phyloP scores from a whole-genome alignment of 192 early-diverging fungal genomes.

The Funneliformis geosporum region DNA sequence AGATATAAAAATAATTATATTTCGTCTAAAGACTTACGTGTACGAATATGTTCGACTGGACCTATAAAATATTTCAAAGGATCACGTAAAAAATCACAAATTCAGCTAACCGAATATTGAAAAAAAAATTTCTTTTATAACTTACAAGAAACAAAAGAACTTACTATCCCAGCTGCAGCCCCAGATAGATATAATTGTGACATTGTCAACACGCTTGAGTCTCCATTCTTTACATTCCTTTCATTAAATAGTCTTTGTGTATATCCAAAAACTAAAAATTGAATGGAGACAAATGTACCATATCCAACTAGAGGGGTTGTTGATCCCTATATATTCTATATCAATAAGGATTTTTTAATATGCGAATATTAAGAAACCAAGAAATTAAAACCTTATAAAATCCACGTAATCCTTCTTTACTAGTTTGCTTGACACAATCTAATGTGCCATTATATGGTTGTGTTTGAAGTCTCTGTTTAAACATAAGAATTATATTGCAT shows the following conservation, averaged over 20 bases:
- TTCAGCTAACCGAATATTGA: not conserved
- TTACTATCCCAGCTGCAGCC: conserved; percentile 83
- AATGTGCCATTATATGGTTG: conserved; percentile 88
- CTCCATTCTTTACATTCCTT: conserved; percentile 61
- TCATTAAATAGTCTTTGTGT: conserved; percentile 79
- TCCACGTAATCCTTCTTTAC: conserved; percentile 76
- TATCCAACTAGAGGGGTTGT: conserved; percentile 91
- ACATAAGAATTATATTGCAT: not conserved
- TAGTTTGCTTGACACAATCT: conserved; percentile 86
- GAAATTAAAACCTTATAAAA: conserved; percentile 75
- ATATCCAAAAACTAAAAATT: conserved; percentile 87
- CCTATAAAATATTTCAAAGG: conserved; percentile 48
- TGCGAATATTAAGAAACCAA: not conserved
- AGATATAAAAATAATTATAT: not conserved
- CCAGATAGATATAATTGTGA: conserved; percentile 86
- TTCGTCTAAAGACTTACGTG: conserved; percentile 46
- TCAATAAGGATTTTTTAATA: not conserved
- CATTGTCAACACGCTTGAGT: conserved; percentile 59
- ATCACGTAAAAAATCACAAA: not conserved
- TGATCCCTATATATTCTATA: conserved; percentile 61
- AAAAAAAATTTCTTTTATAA: not conserved
- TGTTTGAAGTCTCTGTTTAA: conserved; percentile 82
- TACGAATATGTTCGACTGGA: conserved; percentile 96
- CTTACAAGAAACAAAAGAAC: conserved; percentile 75
- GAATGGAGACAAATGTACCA: conserved; percentile 96